Conservation (phyloP, 2,329 filamentous ascomycete species). For the Cercospora sojina region DNA sequence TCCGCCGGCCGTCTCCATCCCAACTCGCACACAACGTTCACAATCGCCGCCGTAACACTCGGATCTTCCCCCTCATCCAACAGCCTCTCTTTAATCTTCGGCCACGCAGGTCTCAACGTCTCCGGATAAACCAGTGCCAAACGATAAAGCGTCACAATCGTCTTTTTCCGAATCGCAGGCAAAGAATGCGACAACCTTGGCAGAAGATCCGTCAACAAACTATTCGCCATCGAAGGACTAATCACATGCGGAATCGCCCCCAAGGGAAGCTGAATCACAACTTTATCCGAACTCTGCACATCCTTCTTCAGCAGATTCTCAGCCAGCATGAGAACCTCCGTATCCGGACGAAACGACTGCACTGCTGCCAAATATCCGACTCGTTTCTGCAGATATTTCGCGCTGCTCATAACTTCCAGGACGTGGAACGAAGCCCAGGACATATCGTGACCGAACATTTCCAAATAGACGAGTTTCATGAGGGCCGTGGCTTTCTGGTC, state of each 20-base stretch:
- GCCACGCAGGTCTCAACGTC: conserved; percentile 87
- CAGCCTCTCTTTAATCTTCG: conserved; percentile 91
- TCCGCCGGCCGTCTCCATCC: conserved; percentile 92
- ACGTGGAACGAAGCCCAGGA: conserved; percentile 99
- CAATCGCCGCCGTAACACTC: conserved; percentile 90
- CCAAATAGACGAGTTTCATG: conserved; percentile 92
- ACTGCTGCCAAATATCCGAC: conserved; percentile 93
- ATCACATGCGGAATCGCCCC: conserved; percentile 91
- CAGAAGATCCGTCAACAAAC: conserved; percentile 79
- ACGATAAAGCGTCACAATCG: conserved; percentile 89
- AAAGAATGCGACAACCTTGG: conserved; percentile 84
- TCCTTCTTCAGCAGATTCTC: conserved; percentile 98
- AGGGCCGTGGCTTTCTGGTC: conserved; percentile 95
- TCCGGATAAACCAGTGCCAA: conserved; percentile 96
- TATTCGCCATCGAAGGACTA: conserved; percentile 86
- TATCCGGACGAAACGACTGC: conserved; percentile 93
- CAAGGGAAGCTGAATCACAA: conserved; percentile 81
- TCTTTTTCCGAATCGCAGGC: conserved; percentile 87
- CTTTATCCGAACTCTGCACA: conserved; percentile 68
- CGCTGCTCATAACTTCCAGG: conserved; percentile 96
- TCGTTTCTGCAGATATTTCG: conserved; percentile 91
- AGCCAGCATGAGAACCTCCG: conserved; percentile 94
- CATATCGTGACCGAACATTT: conserved; percentile 99
- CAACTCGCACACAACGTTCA: conserved; percentile 95
- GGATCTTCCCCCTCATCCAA: conserved; percentile 88